phyloP scores from a whole-genome alignment of 1,284 basidiomycete species.

The Pisolithus thermaeus region DNA sequence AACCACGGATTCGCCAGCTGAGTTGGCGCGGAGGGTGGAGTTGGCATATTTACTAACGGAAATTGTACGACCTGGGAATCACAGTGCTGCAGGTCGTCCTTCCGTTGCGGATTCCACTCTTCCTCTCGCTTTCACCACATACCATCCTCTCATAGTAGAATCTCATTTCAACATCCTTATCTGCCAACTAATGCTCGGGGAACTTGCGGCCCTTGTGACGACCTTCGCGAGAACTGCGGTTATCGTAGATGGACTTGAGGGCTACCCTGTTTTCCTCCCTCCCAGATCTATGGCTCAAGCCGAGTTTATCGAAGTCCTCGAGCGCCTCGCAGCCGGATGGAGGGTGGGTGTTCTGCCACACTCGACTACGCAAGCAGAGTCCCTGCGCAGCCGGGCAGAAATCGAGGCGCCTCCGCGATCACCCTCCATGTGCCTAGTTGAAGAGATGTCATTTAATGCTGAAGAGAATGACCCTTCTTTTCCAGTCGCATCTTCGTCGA shows the following conservation, averaged over 20 bases:
- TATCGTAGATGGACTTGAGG: slow-evolving; percentile 73
- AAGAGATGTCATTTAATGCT: slow-evolving; percentile 22
- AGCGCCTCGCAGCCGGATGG: slow-evolving; percentile 71
- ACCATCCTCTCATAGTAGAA: slow-evolving; percentile 80
- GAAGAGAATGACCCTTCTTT: slow-evolving; percentile 16
- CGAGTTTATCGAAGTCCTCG: slow-evolving; percentile 75
- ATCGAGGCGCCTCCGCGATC: slow-evolving; percentile 36
- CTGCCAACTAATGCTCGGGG: slow-evolving; percentile 66
- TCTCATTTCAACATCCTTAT: slow-evolving; percentile 73
- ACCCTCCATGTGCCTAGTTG: slow-evolving; percentile 15
- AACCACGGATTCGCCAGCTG: slow-evolving; percentile 28
- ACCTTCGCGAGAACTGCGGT: slow-evolving; percentile 58
- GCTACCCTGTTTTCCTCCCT: slow-evolving; percentile 77
- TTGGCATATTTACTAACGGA: slow-evolving; percentile 65
- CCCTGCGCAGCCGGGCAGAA: slow-evolving; percentile 36
- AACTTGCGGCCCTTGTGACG: slow-evolving; percentile 54
- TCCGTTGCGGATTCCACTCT: slow-evolving; percentile 27
- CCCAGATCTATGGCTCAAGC: slow-evolving; percentile 81
- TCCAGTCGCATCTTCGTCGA: slow-evolving; percentile 16
- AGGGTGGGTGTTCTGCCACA: slow-evolving; percentile 52
- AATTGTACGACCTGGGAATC: slow-evolving; percentile 55
- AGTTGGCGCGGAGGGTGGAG: slow-evolving; percentile 52
- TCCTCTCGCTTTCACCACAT: slow-evolving; percentile 67
- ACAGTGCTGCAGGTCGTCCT: slow-evolving; percentile 29
- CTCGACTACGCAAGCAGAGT: slow-evolving; percentile 34